phyloP scores from a whole-genome alignment of 768 basidiomycete genomes.

The Rhodotorula graminis region DNA sequence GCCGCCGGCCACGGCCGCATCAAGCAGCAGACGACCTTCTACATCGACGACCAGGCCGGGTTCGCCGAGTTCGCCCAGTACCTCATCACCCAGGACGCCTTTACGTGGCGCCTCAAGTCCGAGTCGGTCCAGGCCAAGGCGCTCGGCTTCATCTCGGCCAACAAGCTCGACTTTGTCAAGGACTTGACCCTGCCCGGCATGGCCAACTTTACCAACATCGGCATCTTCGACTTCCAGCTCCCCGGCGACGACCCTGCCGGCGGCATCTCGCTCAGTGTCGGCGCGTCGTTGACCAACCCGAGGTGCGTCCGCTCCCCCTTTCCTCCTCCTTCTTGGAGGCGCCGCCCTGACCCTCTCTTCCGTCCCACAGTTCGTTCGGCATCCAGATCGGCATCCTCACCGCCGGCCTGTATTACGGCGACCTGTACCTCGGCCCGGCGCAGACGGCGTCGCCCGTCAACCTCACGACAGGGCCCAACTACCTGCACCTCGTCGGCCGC shows the following conservation, averaged over 20 bases:
- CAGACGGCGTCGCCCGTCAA: slow-evolving; percentile 1
- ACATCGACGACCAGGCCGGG: slow-evolving; percentile 56
- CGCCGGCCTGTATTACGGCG: slow-evolving; percentile 60
- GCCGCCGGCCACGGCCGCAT: slow-evolving; percentile 51
- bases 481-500: slow-evolving; percentile 58
- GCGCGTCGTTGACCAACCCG: slow-evolving; percentile 26
- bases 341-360: background rate
- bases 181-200: slow-evolving; percentile 51
- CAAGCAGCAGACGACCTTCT: slow-evolving; percentile 60
- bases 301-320: background rate
- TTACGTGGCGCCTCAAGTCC: slow-evolving; percentile 63
- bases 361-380: slow-evolving; percentile 53
- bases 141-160: slow-evolving; percentile 58
- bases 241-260: slow-evolving; percentile 64
- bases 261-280: slow-evolving; percentile 59
- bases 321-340: background rate
- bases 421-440: slow-evolving; percentile 37
- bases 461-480: slow-evolving; percentile 52
- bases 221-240: slow-evolving; percentile 57
- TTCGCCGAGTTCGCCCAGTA: slow-evolving; percentile 50
- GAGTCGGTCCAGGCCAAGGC: slow-evolving; percentile 62
- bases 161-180: slow-evolving; percentile 64
- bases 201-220: slow-evolving; percentile 59
- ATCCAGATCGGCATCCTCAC: slow-evolving; percentile 64
- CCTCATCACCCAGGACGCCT: slow-evolving; percentile 63